Percentiles rank a stretch among this genome's conserved stretches.
Evolutionary conservation across 1,284 basidiomycete genomes (phyloP).

Genomic region (Papiliotrema flavescens): DNA sequence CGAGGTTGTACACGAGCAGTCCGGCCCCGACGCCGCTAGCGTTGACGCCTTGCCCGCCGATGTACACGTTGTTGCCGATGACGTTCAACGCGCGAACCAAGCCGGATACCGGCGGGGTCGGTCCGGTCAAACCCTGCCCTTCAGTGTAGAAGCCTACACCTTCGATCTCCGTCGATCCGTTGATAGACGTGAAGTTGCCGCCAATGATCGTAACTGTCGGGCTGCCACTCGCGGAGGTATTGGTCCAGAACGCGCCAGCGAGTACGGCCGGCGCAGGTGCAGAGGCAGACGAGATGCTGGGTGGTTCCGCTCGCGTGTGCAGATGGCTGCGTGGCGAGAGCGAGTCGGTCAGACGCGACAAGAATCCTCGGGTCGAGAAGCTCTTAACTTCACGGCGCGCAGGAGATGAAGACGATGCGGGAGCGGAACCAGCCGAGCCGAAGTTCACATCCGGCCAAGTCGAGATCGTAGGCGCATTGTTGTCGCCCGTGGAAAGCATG

Average conservation of each 20-base stretch:
- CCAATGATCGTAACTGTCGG: slow-evolving; percentile 67
- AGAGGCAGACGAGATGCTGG: slow-evolving; percentile 51
- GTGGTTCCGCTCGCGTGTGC: slow-evolving; percentile 55
- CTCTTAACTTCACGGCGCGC: slow-evolving; percentile 50
- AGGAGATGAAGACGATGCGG: slow-evolving; percentile 12
- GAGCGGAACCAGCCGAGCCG: slow-evolving; percentile 18
- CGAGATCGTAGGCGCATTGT: slow-evolving; percentile 32
- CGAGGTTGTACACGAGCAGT: slow-evolving; percentile 73
- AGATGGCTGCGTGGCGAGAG: slow-evolving; percentile 17
- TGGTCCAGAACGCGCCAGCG: slow-evolving; percentile 85
- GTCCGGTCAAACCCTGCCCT: slow-evolving; percentile 58
- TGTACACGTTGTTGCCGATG: slow-evolving; percentile 60
- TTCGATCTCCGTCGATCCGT: slow-evolving; percentile 44
- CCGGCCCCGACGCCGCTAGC: slow-evolving; percentile 54
- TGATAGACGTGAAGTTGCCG: slow-evolving; percentile 72
- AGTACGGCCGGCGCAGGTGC: slow-evolving; percentile 74
- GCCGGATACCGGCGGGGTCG: slow-evolving; percentile 57
- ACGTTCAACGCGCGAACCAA: slow-evolving; percentile 71
- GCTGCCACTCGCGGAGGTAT: slow-evolving; percentile 62
- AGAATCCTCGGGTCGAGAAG: slow-evolving; percentile 51
- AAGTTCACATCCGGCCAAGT: slow-evolving; percentile 32
- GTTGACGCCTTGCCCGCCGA: slow-evolving; percentile 62
- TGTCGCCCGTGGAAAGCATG: slow-evolving; percentile 40
- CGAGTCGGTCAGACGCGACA: slow-evolving; percentile 33
- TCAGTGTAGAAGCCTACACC: slow-evolving; percentile 74